Evolutionary conservation across 2,329 filamentous ascomycete species (phyloP).

Genomic region (Exophiala sp.): DNA sequence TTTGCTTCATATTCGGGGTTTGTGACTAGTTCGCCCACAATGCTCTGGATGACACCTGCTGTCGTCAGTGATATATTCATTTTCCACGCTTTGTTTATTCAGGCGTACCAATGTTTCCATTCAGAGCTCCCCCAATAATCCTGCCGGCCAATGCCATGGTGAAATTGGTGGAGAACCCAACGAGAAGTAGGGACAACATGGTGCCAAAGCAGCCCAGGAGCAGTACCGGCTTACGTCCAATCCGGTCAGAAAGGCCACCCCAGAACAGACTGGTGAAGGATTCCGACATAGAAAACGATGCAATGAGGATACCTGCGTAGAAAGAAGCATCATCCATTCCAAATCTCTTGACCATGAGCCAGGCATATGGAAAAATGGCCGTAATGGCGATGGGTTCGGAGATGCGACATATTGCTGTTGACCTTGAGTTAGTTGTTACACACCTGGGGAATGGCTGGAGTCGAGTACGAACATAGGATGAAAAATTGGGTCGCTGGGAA

Average conservation of each 20-base stretch:
- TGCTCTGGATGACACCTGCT: conserved; percentile 74
- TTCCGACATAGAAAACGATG: conserved; percentile 77
- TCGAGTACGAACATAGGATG: conserved; percentile 61
- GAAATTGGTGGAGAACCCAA: conserved; percentile 76
- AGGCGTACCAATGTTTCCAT: conserved; percentile 66
- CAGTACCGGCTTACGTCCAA: conserved; percentile 80
- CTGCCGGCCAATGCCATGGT: conserved; percentile 75
- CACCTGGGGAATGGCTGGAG: background rate
- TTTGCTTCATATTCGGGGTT: conserved; percentile 80
- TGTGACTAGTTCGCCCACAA: conserved; percentile 82
- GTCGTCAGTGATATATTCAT: background rate
- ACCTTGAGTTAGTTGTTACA: conserved; percentile 4
- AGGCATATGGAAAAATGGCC: conserved; percentile 88
- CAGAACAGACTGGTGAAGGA: conserved; percentile 80
- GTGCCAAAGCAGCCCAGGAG: conserved; percentile 76
- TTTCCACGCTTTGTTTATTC: background rate
- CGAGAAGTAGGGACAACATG: conserved; percentile 72
- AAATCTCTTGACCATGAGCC: conserved; percentile 70
- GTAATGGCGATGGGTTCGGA: conserved; percentile 90
- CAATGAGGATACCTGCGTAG: conserved; percentile 82
- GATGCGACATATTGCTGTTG: conserved; percentile 77
- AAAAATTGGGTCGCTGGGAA: conserved; percentile 81
- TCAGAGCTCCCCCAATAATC: conserved; percentile 71
- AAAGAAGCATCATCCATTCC: conserved; percentile 73
- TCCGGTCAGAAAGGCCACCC: conserved; percentile 73